These are phyloP conservation scores for Colletotrichum horii DNA, from an alignment of 2,329 filamentous ascomycete species.

Conservation along the genomic window DNA sequence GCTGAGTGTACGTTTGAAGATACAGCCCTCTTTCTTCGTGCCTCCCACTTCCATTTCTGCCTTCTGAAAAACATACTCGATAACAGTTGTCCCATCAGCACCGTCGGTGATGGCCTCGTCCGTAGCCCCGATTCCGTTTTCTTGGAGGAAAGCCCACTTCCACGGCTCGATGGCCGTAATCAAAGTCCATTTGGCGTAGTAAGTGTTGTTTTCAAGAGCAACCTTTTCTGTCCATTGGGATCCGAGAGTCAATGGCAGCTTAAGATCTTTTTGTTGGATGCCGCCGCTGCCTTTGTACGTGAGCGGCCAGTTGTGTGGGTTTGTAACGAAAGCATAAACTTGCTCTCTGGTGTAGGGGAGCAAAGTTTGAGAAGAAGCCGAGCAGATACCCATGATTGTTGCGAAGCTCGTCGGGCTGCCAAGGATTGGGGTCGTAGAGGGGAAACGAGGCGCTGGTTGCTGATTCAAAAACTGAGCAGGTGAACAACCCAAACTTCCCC, in stretches of 20 bases:
- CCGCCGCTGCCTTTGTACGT: background rate
- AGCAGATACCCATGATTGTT: background rate
- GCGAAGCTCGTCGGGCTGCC: background rate
- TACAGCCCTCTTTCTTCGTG: background rate
- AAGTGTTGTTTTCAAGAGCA: background rate
- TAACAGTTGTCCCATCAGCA: background rate
- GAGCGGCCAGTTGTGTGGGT: background rate
- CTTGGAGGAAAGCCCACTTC: background rate
- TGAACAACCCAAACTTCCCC: background rate
- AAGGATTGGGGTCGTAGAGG: background rate
- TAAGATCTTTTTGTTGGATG: background rate
- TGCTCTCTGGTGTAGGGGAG: background rate
- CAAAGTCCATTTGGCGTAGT: background rate
- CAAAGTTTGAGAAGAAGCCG: background rate
- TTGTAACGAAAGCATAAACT: background rate
- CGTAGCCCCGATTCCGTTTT: background rate
- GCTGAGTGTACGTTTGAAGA: background rate
- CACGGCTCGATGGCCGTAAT: background rate
- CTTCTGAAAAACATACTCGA: background rate
- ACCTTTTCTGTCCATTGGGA: background rate
- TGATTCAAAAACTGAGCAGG: background rate
- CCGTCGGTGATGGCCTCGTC: background rate
- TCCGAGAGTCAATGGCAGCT: background rate
- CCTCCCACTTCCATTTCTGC: background rate
- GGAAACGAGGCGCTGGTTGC: background rate